Conservation (phyloP, 1,139 yeast genomes). For the Debaryomycetaceae sp. region DNA sequence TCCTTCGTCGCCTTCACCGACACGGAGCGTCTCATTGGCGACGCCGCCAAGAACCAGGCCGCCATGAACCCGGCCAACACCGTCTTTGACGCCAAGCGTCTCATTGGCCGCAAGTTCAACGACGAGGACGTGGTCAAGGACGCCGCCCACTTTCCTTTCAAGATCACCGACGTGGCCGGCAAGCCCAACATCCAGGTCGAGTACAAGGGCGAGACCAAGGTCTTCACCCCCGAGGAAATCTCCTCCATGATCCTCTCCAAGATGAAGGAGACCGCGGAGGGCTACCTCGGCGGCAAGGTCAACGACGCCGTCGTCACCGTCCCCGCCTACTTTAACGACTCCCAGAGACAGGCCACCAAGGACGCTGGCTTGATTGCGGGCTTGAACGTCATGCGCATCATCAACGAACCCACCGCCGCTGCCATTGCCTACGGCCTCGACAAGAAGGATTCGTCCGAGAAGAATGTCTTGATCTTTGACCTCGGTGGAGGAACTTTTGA, state of each 20-base stretch:
- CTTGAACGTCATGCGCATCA: slow-evolving; percentile 47
- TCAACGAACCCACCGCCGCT: slow-evolving; percentile 55
- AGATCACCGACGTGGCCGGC: slow-evolving; percentile 43
- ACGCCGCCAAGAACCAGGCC: slow-evolving; percentile 64
- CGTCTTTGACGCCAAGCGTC: slow-evolving; percentile 58
- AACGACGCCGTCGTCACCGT: slow-evolving; percentile 71
- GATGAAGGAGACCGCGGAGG: slow-evolving; percentile 62
- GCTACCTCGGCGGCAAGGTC: slow-evolving; percentile 48
- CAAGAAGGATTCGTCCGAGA: slow-evolving; percentile 58
- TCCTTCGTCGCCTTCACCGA: slow-evolving; percentile 62
- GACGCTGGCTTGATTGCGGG: slow-evolving; percentile 57
- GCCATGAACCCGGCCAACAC: slow-evolving; percentile 61
- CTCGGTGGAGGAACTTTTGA: slow-evolving; percentile 99
- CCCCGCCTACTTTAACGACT: slow-evolving; percentile 53
- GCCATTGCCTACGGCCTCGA: slow-evolving; percentile 57
- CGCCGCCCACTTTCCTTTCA: slow-evolving; percentile 55
- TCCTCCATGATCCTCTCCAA: slow-evolving; percentile 56
- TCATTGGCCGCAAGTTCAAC: slow-evolving; percentile 53
- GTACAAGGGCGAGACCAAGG: slow-evolving; percentile 54
- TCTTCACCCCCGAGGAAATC: slow-evolving; percentile 56
- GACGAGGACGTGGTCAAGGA: slow-evolving; percentile 50
- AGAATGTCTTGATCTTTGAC: slow-evolving; percentile 85
- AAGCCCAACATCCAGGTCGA: slow-evolving; percentile 55
- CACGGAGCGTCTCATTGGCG: slow-evolving; percentile 59
- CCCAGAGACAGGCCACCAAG: slow-evolving; percentile 55